These are phyloP conservation scores for Iberis pinnata DNA, from an alignment of 345 rosid genomes.

Conservation along the genomic window DNA sequence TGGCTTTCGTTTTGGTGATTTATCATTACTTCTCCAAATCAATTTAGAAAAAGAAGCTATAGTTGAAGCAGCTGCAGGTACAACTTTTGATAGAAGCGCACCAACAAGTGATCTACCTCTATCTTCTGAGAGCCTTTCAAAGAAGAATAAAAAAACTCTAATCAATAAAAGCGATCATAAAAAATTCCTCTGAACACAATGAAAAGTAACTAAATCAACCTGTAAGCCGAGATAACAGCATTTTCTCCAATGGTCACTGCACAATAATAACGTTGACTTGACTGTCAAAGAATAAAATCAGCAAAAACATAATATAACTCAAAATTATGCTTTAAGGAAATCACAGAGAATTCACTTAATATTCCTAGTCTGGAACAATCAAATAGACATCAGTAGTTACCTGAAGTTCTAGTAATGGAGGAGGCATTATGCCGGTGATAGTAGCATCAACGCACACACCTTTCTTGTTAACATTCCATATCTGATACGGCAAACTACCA, in stretches of 20 bases:
- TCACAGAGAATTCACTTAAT: background rate
- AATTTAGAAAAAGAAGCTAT: slow-evolving; percentile 80
- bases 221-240: slow-evolving; percentile 91
- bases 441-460: slow-evolving; percentile 83
- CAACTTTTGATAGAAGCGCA: slow-evolving; percentile 84
- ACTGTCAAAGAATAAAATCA: slow-evolving; percentile 98
- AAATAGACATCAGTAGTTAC: slow-evolving; percentile 32
- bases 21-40: slow-evolving; percentile 75
- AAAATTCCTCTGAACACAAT: background rate
- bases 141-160: slow-evolving; percentile 11
- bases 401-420: slow-evolving; percentile 87
- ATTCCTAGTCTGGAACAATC: background rate
- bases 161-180: slow-evolving; percentile 4
- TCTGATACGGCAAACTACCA: slow-evolving; percentile 55
- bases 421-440: slow-evolving; percentile 85
- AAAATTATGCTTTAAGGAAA: background rate
- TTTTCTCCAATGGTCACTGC: slow-evolving; percentile 89
- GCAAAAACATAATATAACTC: too few relatives aligned
- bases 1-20: slow-evolving; percentile 41
- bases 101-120: slow-evolving; percentile 81
- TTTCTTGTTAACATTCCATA: slow-evolving; percentile 82
- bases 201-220: slow-evolving; percentile 44
- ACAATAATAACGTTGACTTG: slow-evolving; percentile 87
- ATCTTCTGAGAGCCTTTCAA: slow-evolving; percentile 81
- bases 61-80: slow-evolving; percentile 91